A percentile compares a stretch with the other conserved stretches of the same genome.
These are phyloP conservation scores for Oryza brachyantha DNA, from an alignment of 176 grass and related monocot genomes.

Conservation along the genomic window DNA sequence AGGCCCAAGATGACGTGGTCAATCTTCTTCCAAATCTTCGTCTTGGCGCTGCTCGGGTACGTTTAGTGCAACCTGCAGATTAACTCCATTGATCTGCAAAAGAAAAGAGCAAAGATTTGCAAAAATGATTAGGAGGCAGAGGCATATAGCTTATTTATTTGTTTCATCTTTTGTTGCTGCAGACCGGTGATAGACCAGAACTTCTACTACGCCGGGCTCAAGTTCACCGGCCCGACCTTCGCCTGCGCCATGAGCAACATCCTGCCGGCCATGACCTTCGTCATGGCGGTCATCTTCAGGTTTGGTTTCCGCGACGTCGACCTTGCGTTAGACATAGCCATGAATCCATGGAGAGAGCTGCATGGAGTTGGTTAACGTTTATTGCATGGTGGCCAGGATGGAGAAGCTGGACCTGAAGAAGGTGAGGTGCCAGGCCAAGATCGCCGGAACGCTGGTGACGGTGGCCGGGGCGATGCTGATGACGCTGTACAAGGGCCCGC, in stretches of 20 bases:
- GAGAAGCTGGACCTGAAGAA: slow-evolving; percentile 77
- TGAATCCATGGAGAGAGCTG: neutral
- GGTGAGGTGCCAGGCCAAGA: slow-evolving; percentile 79
- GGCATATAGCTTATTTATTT: too few species aligned
- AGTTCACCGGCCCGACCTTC: slow-evolving; percentile 83
- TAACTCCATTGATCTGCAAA: neutral
- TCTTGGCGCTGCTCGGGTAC: slow-evolving; percentile 82
- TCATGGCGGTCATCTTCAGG: slow-evolving; percentile 87
- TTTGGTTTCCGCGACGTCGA: neutral
- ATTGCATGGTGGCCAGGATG: slow-evolving; percentile 60
- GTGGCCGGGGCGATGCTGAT: slow-evolving; percentile 96
- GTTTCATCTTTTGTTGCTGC: neutral
- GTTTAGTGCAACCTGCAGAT: neutral
- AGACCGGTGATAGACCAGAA: slow-evolving; percentile 96
- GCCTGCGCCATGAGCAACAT: slow-evolving; percentile 98
- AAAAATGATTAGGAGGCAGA: too few species aligned
- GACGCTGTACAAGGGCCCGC: slow-evolving; percentile 95
- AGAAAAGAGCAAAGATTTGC: too few species aligned
- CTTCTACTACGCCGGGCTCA: slow-evolving; percentile 80
- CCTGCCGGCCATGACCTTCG: slow-evolving; percentile 88
- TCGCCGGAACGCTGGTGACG: slow-evolving; percentile 70
- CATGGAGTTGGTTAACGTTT: neutral
- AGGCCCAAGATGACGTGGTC: slow-evolving; percentile 83
- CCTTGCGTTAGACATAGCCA: neutral
- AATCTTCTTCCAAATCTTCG: slow-evolving; percentile 80